Percentiles rank a stretch among this genome's conserved stretches.
Evolutionary conservation across 805 yeast genomes (phyloP).

Genomic region (Isabelozyma pseudorhagii): DNA sequence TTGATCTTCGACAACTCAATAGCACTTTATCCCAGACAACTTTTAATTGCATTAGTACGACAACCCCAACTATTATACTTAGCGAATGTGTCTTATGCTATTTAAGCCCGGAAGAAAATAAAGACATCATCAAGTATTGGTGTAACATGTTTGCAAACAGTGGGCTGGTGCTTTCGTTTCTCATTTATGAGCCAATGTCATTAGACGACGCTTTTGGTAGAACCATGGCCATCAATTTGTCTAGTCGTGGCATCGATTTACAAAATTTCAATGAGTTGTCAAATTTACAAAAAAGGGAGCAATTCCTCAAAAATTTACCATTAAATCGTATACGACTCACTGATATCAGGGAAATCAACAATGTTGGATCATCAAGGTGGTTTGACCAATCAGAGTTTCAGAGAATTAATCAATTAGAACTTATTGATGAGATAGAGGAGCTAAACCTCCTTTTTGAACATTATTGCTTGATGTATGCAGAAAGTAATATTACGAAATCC

Average conservation of each 20-base stretch:
- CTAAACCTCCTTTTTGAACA: slow-evolving; percentile 58
- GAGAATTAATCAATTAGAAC: slow-evolving; percentile 53
- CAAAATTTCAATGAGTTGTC: slow-evolving; percentile 56
- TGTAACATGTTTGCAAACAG: slow-evolving; percentile 12
- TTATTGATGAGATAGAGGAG: slow-evolving; percentile 76
- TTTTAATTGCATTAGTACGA: slow-evolving; percentile 23
- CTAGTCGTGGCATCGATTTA: slow-evolving; percentile 57
- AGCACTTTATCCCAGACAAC: slow-evolving; percentile 2
- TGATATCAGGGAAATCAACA: slow-evolving; percentile 38
- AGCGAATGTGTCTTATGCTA: slow-evolving; percentile 81
- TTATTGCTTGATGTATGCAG: slow-evolving; percentile 46
- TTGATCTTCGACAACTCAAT: slow-evolving; percentile 47
- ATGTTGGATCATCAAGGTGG: slow-evolving; percentile 41
- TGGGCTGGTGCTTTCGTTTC: slow-evolving; percentile 22
- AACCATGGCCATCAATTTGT: slow-evolving; percentile 63
- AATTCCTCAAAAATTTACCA: slow-evolving; percentile 18
- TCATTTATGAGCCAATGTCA: slow-evolving; percentile 71
- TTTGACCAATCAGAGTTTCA: slow-evolving; percentile 33
- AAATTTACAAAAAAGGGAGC: slow-evolving; percentile 28
- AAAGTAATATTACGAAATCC: slow-evolving; percentile 5
- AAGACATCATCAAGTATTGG: slow-evolving; percentile 44
- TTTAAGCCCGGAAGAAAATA: slow-evolving; percentile 49
- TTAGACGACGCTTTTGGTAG: slow-evolving; percentile 61
- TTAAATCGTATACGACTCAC: slow-evolving; percentile 33
- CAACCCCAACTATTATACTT: slow-evolving; percentile 56